Percentiles rank a stretch among this genome's conserved stretches.
Evolutionary conservation across 345 rosid species (phyloP).

Genomic region (Brassica carinata): DNA sequence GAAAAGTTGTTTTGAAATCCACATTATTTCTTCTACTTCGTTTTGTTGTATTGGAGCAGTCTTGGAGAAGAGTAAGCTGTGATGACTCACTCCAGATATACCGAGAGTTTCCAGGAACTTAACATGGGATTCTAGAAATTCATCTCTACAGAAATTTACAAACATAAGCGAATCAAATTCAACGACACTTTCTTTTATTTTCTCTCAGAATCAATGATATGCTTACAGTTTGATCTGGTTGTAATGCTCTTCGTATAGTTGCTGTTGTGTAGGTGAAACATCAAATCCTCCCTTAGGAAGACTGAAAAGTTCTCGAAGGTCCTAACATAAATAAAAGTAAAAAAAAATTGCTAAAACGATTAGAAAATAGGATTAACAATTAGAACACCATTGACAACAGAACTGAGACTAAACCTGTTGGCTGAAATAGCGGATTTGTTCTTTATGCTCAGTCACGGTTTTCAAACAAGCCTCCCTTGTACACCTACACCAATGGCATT

Average conservation of each 20-base stretch:
- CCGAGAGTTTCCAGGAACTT: constrained; percentile 76
- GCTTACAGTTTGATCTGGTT: constrained; percentile 68
- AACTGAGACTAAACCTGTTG: constrained; percentile 57
- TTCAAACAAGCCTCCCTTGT: constrained; percentile 90
- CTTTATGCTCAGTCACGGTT: constrained; percentile 95
- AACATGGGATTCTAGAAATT: constrained; percentile 58
- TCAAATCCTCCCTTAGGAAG: constrained; percentile 89
- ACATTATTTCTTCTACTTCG: constrained; percentile 61
- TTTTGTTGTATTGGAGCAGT: constrained; percentile 70
- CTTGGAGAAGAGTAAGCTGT: constrained; percentile 91
- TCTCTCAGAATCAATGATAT: not conserved
- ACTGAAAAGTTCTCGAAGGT: constrained; percentile 86
- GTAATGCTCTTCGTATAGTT: constrained; percentile 87
- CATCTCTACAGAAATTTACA: constrained; percentile 52
- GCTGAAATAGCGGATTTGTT: constrained; percentile 93
- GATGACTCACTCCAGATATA: constrained; percentile 96
- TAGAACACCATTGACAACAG: constrained; percentile 7
- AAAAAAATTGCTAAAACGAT: not conserved
- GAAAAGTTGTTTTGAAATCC: not conserved
- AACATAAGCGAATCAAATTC: not conserved
- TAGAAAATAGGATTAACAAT: not conserved
- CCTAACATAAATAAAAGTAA: constrained; percentile 47
- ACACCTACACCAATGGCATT: constrained; percentile 52
- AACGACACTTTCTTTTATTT: not conserved
- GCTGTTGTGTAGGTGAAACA: constrained; percentile 84